A percentile compares a stretch with the other conserved stretches of the same genome.
These are phyloP conservation scores for Russula sp. DNA, from an alignment of 768 basidiomycete species.

Conservation along the genomic window DNA sequence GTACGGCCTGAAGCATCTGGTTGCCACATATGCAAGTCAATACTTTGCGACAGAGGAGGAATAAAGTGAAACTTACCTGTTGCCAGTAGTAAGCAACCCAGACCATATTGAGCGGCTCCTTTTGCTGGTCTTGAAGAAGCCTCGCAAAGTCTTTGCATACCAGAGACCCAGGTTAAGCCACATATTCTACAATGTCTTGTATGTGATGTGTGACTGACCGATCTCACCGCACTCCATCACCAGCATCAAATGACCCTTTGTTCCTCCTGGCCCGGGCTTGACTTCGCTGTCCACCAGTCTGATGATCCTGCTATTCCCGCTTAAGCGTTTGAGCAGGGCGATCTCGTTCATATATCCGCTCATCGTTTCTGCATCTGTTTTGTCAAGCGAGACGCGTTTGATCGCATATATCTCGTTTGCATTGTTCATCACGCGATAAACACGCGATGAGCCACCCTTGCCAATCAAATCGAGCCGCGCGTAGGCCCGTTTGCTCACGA, in stretches of 20 bases:
- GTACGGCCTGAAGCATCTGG: slow-evolving; percentile 98
- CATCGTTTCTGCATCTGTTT: slow-evolving; percentile 83
- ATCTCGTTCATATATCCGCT: slow-evolving; percentile 96
- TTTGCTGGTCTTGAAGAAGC: slow-evolving; percentile 76
- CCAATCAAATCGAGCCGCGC: slow-evolving; percentile 85
- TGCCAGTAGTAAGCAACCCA: slow-evolving; percentile 97
- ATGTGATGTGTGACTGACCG: slow-evolving; percentile 25
- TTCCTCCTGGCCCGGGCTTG: slow-evolving; percentile 59
- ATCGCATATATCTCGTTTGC: slow-evolving; percentile 79
- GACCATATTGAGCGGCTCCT: slow-evolving; percentile 81
- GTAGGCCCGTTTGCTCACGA: slow-evolving; percentile 67
- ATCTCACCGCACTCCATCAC: slow-evolving; percentile 98
- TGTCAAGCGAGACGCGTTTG: slow-evolving; percentile 87
- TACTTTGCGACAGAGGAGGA: neutral
- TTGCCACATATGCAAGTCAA: slow-evolving; percentile 1
- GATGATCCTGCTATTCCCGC: slow-evolving; percentile 89
- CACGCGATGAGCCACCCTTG: slow-evolving; percentile 91
- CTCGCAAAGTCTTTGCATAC: slow-evolving; percentile 58
- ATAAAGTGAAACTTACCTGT: slow-evolving; percentile 50
- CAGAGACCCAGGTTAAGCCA: neutral
- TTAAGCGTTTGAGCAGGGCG: slow-evolving; percentile 83
- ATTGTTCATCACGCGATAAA: slow-evolving; percentile 81
- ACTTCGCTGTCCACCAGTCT: slow-evolving; percentile 87
- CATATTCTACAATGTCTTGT: neutral
- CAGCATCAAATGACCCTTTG: slow-evolving; percentile 69